Base-by-base conservation (phyloP, 768 basidiomycete genomes). In the Rhodotorula diobovata region DNA sequence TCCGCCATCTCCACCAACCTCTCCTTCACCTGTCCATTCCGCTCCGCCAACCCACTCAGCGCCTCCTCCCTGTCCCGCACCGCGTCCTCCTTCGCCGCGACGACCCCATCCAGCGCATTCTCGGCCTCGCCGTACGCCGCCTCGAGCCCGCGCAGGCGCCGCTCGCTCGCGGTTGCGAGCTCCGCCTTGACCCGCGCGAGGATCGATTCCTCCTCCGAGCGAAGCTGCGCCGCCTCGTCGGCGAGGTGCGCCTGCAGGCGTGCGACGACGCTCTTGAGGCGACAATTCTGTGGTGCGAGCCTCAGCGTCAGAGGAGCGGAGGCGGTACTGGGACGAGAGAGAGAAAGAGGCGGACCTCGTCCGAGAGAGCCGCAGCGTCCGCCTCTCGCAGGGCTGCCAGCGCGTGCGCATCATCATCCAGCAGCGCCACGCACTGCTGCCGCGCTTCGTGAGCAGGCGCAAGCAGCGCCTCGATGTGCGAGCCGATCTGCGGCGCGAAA, bases 301-400 rank as follows among this genome's bases (percentile, higher is more conserved):
- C 3, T 35, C 0, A 15, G 28, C 6, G 15, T 41, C 43, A 56
- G 48, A 15, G 9, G 9, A 45, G 41, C 11, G 11, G 10, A 6
- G 4, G 14, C n/a, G 11, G 25, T 11, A 14, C 11, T 5, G 1
- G 6, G 18, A 1, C 2, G 34, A 28, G 14, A 2, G n/a, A 23
- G 56, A 11, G 28, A 18, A 10, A 3, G 0, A 8, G 23, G 37
- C 63, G 18, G 20, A 73, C 64, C 34, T 68, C 67, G 35, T 35
- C 43, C 4, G 32, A 43, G 4, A 73, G 43, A 0, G 55, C 32
- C 15, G 53, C 43, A 1, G 55, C 41, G 25, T 69, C 62, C 10
- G n/a, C 15, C 28, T n/a, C 48, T 0, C 39, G 12, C 56, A 64
- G 20, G 0, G 23, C 21, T 1, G 21, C 23, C 7, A 69, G 62